Conservation (phyloP, 139 green algal species). For the Gonium pectorale region DNA sequence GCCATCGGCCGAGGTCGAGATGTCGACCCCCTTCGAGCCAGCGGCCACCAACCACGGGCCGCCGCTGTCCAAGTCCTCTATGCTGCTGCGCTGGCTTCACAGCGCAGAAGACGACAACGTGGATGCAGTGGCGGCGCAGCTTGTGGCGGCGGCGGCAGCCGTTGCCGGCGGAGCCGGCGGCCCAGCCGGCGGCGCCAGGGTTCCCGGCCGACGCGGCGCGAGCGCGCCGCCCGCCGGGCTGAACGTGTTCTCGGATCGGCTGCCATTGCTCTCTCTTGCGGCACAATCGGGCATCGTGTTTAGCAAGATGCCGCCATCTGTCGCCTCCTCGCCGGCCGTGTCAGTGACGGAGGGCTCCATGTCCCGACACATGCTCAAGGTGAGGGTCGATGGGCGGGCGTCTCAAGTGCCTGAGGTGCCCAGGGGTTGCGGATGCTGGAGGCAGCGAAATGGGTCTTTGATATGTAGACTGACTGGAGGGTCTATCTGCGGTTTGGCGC, state of each 20-base stretch:
- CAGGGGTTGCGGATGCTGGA: too few relatives aligned
- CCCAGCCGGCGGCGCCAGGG: neutral
- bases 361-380: constrained; percentile 16
- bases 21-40: constrained; percentile 5
- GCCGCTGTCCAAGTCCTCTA: constrained; percentile 37
- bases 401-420: neutral
- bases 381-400: neutral
- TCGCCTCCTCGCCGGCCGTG: constrained; percentile 12
- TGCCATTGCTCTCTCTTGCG: constrained; percentile 38
- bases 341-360: constrained; percentile 10
- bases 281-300: constrained; percentile 37
- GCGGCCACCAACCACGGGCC: constrained; percentile 37
- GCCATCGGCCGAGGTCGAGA: constrained; percentile 31
- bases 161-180: neutral
- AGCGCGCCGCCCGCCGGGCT: neutral
- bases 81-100: constrained; percentile 44
- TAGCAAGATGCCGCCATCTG: constrained; percentile 29
- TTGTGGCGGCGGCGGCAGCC: neutral
- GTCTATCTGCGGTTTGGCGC: too few relatives aligned
- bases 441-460: too few relatives aligned
- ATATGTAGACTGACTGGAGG: too few relatives aligned
- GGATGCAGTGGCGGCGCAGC: neutral
- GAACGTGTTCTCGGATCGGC: neutral
- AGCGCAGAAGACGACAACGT: neutral
- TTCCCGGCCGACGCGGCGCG: neutral